phyloP scores from a whole-genome alignment of 1,139 yeast genomes.

The Magnusiomyces paraingens region DNA sequence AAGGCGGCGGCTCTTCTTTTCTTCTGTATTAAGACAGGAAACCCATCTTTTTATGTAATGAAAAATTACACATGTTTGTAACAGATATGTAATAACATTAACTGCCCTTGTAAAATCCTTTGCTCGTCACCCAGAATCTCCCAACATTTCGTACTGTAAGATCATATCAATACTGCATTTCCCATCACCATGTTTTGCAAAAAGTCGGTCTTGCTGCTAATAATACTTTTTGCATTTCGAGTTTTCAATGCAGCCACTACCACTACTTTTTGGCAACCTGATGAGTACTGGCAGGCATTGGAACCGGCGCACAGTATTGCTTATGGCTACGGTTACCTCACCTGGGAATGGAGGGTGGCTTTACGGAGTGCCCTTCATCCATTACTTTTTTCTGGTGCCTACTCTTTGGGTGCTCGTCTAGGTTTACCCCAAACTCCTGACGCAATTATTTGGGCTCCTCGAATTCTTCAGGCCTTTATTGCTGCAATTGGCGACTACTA shows the following conservation, averaged over 20 bases:
- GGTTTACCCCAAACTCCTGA: constrained; percentile 33
- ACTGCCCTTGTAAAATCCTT: too few relatives aligned
- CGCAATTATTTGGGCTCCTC: constrained; percentile 46
- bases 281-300: constrained; percentile 86
- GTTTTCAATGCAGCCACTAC: constrained; percentile 57
- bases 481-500: constrained; percentile 70
- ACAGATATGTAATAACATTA: too few relatives aligned
- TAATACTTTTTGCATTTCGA: constrained; percentile 37
- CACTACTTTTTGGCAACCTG: constrained; percentile 86
- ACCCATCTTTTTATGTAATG: too few relatives aligned
- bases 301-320: constrained; percentile 82
- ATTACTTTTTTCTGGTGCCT: constrained; percentile 48
- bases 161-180: too few relatives aligned
- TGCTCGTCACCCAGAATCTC: too few relatives aligned
- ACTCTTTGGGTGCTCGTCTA: constrained; percentile 25
- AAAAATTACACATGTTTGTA: too few relatives aligned
- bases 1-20: too few relatives aligned
- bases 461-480: constrained; percentile 57
- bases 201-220: constrained; percentile 7
- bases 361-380: constrained; percentile 81
- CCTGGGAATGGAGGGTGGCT: constrained; percentile 91
- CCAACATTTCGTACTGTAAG: too few relatives aligned
- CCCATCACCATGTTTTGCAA: too few relatives aligned
- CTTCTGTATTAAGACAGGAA: too few relatives aligned
- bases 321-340: constrained; percentile 73